phyloP scores from a whole-genome alignment of 495 filamentous ascomycete species.

The Trichoderma parareesei region DNA sequence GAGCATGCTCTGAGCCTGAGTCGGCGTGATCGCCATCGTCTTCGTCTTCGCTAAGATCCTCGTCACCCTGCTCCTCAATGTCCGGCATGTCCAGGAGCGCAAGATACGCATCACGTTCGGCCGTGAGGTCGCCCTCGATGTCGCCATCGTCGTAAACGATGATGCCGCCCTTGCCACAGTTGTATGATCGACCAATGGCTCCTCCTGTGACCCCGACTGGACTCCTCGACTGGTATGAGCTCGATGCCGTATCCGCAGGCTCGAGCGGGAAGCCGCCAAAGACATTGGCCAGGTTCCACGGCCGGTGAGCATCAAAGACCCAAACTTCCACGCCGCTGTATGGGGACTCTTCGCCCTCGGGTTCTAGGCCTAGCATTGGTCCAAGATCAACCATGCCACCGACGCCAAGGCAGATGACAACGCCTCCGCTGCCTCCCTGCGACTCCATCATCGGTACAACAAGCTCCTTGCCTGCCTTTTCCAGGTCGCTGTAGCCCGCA shows the following conservation, averaged over 20 bases:
- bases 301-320: constrained; percentile 83
- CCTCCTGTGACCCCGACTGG: constrained; percentile 51
- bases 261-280: constrained; percentile 63
- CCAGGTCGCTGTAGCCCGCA: constrained; percentile 82
- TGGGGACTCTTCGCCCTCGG: constrained; percentile 50
- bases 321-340: constrained; percentile 77
- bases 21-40: constrained; percentile 32
- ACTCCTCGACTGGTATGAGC: constrained; percentile 38
- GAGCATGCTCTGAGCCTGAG: constrained; percentile 16
- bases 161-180: constrained; percentile 71
- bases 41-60: constrained; percentile 40
- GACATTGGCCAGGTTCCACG: constrained; percentile 92
- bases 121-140: constrained; percentile 74
- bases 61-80: constrained; percentile 62
- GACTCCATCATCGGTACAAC: constrained; percentile 74
- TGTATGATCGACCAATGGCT: constrained; percentile 59
- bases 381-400: constrained; percentile 85
- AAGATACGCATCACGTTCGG: constrained; percentile 72
- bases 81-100: constrained; percentile 84
- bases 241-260: constrained; percentile 38
- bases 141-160: constrained; percentile 94
- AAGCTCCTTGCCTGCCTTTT: constrained; percentile 64
- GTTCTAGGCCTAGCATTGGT: constrained; percentile 58
- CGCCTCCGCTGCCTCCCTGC: constrained; percentile 70
- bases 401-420: constrained; percentile 87